Evolutionary conservation across 129 eudicot species (phyloP).

Genomic region (Chrysanthemum lavandulifolium): DNA sequence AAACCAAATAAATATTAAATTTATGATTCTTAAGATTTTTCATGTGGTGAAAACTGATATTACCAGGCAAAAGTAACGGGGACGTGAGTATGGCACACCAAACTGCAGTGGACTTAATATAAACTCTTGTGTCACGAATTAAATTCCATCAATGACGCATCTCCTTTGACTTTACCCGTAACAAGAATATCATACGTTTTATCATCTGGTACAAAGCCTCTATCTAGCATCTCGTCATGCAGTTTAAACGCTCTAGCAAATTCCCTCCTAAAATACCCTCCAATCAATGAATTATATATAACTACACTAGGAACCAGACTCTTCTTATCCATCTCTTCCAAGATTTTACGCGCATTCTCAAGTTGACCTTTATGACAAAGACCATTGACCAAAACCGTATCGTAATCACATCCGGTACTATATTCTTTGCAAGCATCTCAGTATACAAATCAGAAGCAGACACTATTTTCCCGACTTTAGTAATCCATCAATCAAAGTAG

Average conservation of each 20-base stretch:
- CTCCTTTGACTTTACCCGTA: conserved; percentile 49
- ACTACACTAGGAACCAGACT: conserved; percentile 54
- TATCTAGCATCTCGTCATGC: conserved; percentile 96
- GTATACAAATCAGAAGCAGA: conserved; percentile 62
- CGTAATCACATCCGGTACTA: conserved; percentile 63
- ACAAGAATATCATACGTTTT: conserved; percentile 77
- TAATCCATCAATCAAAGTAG: conserved; percentile 74
- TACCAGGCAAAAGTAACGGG: conserved; percentile 97
- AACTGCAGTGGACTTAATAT: no score
- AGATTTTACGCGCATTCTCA: conserved; percentile 56
- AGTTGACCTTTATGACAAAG: conserved; percentile 72
- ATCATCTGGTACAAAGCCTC: conserved; percentile 75
- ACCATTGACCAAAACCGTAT: conserved; percentile 66
- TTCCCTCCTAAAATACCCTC: conserved; percentile 80
- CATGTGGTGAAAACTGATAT: conserved; percentile 18
- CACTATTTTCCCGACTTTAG: conserved; percentile 47
- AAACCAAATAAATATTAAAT: not conserved
- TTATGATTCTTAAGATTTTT: not conserved
- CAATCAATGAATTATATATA: conserved; percentile 66
- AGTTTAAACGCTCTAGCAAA: conserved; percentile 76
- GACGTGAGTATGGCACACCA: conserved; percentile 28
- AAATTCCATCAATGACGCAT: conserved; percentile 17
- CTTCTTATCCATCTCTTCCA: conserved; percentile 66
- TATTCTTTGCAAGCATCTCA: conserved; percentile 73
- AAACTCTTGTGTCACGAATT: no score